Evolutionary conservation across 495 filamentous ascomycete species (phyloP), one percentile per base, ranked within the genome.

Genomic region (Pyrenula aspistea): DNA sequence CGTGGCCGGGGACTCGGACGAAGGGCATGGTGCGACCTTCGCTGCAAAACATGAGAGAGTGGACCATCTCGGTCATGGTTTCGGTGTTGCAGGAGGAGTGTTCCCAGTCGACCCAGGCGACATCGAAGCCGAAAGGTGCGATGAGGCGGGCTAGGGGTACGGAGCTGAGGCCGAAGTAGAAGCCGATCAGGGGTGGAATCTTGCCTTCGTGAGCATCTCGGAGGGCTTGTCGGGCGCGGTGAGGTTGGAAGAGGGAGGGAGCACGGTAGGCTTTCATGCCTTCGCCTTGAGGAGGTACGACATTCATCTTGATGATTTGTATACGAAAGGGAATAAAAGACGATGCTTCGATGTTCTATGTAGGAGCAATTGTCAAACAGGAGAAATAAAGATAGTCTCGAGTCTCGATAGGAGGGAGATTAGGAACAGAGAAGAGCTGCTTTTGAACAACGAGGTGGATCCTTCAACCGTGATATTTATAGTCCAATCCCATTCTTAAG

Each of bases 21-120:
- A 67, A 68, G 20, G 73, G 69, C 25, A 72, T 69, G 36, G 63
- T 73, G 47, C 57, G 62, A 10, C 73, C 74, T 1, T 63, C 64
- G 55, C 64, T 68, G 65, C 71, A 68, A 60, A 72, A 74, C 55
- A 69, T 65, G 48, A 68, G 55, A 23, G 72, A 70, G 55, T 75
- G 72, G 4, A 76, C 71, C 59, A 76, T 70, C 65, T 56, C 68
- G 1, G 71, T 77, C 74, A 77, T 73, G 15, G 73, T 73, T 65
- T 76, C 73, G 31, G 72, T 65, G 55, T 66, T 64, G 53, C 64
- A 70, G 1, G 69, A 59, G 15, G 66, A 65, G 60, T 76, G 73
- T 56, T 76, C 73, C 72, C 70, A 72, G 67, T 75, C 73, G 60
- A 76, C 68, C 67, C 67, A 72, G 11, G 72, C 62, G 23, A 62